Evolutionary conservation across 306 rosid species (phyloP), one percentile per base, ranked within the genome.

Genomic region (Casuarina equisetifolia): DNA sequence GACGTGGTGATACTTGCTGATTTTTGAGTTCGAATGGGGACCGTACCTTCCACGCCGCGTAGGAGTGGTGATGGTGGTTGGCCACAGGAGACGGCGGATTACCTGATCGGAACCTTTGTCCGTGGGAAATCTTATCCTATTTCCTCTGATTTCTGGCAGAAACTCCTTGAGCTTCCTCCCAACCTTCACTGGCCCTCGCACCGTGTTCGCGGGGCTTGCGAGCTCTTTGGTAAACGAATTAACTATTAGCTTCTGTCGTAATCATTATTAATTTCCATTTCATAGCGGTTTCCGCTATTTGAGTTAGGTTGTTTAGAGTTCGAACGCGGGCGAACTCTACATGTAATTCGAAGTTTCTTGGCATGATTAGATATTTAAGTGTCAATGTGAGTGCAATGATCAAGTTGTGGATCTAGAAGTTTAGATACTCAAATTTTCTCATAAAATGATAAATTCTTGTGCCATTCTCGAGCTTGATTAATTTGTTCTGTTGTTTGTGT

Each of bases 131-230:
- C 99, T 17, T 92, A 90, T 75, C 98, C 99, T 10, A 64, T 91
- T 36, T 86, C 98, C 62, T 96, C 99, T 2, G 99, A 92, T 84
- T 92, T 88, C 87, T 96, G 99, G 99, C 88, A 86, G 84, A 91
- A 92, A 82, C 83, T 96, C 82, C 89, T 92, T 36, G 93, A 96
- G 84, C 91, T 90, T 75, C 96, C 98, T 75, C 89, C 90, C 84
- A 82, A 87, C 78, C 88, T 91, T 55, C 91, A 85, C 46, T 96
- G 98, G 98, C 89, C 92, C 19, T 54, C 90, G 54, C 55, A 91
- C 70, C 93, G 91, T 68, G 97, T 92, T 83, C 86, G 75, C 42
- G 82, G 93, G 81, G 98, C 99, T 75, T 92, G 97, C 86, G 90
- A 91, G 89, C 89, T 89, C 44, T 86, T 96, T n/a, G 97, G 98